Base-by-base conservation (phyloP, 2,329 filamentous ascomycete species). In the Microsporum canis region DNA sequence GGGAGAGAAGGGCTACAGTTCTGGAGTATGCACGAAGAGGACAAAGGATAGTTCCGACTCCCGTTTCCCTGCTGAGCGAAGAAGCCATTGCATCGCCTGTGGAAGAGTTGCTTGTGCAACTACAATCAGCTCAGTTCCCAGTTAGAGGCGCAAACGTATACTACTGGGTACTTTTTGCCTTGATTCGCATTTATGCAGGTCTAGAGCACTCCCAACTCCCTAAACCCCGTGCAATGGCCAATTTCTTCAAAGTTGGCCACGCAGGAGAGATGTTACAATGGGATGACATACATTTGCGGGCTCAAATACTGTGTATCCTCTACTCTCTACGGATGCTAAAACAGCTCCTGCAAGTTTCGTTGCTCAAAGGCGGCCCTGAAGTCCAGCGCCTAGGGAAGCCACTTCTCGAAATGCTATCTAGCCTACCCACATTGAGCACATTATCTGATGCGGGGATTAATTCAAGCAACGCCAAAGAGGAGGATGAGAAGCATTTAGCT, bases 291-390 rank as follows among this genome's bases (percentile, higher is more conserved):
- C 86, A 89, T 66, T 76, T 87, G 56, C 70, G 78, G 6, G 84
- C 85, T 0, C 82, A 86, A 64, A 71, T 84, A 0, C 82, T 86
- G 60, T 82, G 82, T 3, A 76, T 79, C 0, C 71, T 83, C 4
- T 88, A 88, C 67, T 87, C 85, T 0, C 68, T 88, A 0, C 78
- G 84, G 49, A 81, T 87, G 75, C 64, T 83, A 69, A 64, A 84
- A 66, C 69, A 89, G 68, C 59, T 84, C 3, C 64, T 80, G 55
- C 62, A 62, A 3, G 59, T 68, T 34, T 27, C 78, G 71, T 62
- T 77, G 70, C 29, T 59, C 17, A 41, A 41, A 23, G 5, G 39
- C 6, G 17, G 55, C 8, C 23, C 23, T 27, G 29, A 8, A 14
- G 31, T 60, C 14, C 38, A 39, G 14, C 8, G 39, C 5, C 7